Evolutionary conservation across 805 yeast species (phyloP).

Genomic region (Yamadazyma insecticola): DNA sequence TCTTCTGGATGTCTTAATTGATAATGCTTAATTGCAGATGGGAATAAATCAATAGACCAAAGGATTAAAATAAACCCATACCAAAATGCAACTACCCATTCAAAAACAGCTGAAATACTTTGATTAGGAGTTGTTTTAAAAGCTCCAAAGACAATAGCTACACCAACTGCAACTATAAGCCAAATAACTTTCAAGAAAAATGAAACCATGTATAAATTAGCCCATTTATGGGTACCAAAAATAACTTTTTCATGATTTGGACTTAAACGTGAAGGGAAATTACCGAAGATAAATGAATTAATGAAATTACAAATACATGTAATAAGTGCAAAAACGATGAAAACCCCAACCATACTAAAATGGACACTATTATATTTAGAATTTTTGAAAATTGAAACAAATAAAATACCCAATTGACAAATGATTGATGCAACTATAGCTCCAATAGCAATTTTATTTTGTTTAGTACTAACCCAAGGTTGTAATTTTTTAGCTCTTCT

Average conservation of each 20-base stretch:
- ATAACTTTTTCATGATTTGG: slow-evolving; percentile 37
- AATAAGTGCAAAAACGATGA: slow-evolving; percentile 62
- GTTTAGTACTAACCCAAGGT: slow-evolving; percentile 43
- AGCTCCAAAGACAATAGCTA: slow-evolving; percentile 68
- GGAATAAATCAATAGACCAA: slow-evolving; percentile 65
- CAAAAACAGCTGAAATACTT: slow-evolving; percentile 60
- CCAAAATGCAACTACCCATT: slow-evolving; percentile 86
- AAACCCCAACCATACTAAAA: slow-evolving; percentile 64
- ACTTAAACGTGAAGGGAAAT: slow-evolving; percentile 29
- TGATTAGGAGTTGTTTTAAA: slow-evolving; percentile 27
- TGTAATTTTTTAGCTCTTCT: slow-evolving; percentile 55
- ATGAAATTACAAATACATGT: slow-evolving; percentile 35
- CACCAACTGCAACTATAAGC: slow-evolving; percentile 58
- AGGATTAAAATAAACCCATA: slow-evolving; percentile 66
- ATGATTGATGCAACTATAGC: slow-evolving; percentile 42
- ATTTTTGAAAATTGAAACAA: slow-evolving; percentile 73
- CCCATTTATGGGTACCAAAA: slow-evolving; percentile 34
- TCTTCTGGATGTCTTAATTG: slow-evolving; percentile 25
- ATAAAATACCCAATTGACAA: slow-evolving; percentile 69
- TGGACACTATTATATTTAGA: slow-evolving; percentile 55
- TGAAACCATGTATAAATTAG: slow-evolving; percentile 42
- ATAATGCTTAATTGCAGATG: slow-evolving; percentile 45
- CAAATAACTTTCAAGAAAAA: slow-evolving; percentile 56
- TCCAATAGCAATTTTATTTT: slow-evolving; percentile 39
- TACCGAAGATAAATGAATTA: slow-evolving; percentile 36